Evolutionary conservation across 352 stramenopile species (phyloP).

Genomic region (Globisporangium echinulatum): DNA sequence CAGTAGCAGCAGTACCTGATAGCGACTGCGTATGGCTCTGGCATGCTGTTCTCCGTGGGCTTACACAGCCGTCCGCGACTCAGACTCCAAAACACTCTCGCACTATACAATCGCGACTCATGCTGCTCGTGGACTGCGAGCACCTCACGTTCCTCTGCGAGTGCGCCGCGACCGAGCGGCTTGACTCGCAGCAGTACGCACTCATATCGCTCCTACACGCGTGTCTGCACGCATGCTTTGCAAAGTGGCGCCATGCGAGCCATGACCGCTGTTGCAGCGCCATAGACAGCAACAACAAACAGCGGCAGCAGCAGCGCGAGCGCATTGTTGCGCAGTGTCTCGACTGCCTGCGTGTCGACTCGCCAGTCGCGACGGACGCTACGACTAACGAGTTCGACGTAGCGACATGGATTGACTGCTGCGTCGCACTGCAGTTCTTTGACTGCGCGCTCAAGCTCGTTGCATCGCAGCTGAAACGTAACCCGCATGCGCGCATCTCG

Average conservation of each 20-base stretch:
- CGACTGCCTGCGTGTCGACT: background rate
- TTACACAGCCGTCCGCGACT: background rate
- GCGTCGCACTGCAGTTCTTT: constrained; percentile 17
- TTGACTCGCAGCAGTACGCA: background rate
- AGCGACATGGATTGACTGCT: constrained; percentile 14
- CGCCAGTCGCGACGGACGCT: background rate
- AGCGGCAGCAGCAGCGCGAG: background rate
- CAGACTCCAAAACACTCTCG: no score
- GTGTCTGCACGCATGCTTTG: constrained; percentile 2
- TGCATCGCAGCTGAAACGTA: constrained; percentile 1
- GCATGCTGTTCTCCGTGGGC: background rate
- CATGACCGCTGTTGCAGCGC: no score
- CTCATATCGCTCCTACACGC: background rate
- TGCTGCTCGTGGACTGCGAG: constrained; percentile 12
- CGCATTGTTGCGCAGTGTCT: background rate
- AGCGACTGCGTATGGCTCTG: background rate
- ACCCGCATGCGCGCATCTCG: background rate
- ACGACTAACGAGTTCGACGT: background rate
- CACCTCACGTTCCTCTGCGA: constrained; percentile 22
- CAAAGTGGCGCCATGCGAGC: background rate
- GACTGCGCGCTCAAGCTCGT: constrained; percentile 22
- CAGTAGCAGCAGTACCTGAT: background rate
- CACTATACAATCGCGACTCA: no score
- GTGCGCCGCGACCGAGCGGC: background rate
- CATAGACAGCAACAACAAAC: no score